Conservation (phyloP, 2,329 filamentous ascomycete genomes). For the Gnomoniopsis sp. region DNA sequence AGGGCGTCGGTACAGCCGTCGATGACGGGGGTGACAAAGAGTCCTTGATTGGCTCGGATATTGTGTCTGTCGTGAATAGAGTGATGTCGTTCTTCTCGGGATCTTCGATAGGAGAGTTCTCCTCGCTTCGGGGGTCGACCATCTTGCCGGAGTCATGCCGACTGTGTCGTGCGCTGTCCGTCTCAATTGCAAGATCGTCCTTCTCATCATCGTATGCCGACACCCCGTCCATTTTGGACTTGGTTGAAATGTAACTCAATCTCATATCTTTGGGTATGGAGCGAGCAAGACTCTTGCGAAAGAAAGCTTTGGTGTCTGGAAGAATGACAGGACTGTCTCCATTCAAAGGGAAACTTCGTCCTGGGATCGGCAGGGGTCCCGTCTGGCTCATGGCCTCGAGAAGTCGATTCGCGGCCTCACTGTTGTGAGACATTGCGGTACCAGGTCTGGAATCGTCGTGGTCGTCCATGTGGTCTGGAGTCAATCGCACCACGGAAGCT, state of each 20-base stretch:
- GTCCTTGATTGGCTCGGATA: background rate
- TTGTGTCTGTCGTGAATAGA: background rate
- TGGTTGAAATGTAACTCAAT: conserved; percentile 28
- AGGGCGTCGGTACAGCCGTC: background rate
- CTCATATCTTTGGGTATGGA: conserved; percentile 31
- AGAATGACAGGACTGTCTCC: conserved; percentile 31
- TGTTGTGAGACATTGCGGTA: conserved; percentile 37
- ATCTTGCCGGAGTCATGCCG: conserved; percentile 50
- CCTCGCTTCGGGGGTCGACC: conserved; percentile 28
- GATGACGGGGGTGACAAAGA: conserved; percentile 7
- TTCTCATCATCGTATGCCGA: conserved; percentile 23
- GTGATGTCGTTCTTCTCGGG: background rate
- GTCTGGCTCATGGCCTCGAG: conserved; percentile 38
- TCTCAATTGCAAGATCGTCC: conserved; percentile 30
- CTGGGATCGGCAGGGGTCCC: conserved; percentile 24
- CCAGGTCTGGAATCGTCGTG: conserved; percentile 29
- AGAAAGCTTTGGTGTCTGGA: conserved; percentile 37
- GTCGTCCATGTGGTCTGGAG: conserved; percentile 7
- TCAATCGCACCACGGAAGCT: conserved; percentile 11
- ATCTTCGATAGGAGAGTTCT: conserved; percentile 3
- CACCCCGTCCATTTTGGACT: conserved; percentile 19
- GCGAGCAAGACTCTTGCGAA: conserved; percentile 30
- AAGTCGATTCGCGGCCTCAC: conserved; percentile 33
- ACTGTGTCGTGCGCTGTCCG: conserved; percentile 15
- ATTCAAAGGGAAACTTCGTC: conserved; percentile 23